Base-by-base conservation (phyloP, 2,329 filamentous ascomycete species). In the Sphaerulina populicola region DNA sequence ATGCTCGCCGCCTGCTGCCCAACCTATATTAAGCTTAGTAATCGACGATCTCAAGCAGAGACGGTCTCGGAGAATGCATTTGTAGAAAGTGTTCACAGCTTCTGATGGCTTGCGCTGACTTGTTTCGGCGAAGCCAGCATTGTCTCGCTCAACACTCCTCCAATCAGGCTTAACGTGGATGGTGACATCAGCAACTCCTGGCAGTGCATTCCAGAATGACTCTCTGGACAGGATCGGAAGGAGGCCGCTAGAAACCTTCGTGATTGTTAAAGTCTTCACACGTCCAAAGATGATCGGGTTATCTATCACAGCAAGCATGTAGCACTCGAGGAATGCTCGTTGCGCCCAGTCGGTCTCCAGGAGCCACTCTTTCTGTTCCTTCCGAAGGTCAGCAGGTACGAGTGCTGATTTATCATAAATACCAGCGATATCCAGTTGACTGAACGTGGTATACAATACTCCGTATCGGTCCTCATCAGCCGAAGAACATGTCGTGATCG, bases 311-410 rank as follows among this genome's bases (percentile, higher is more conserved):
- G 80, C 77, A 43, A 85, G 76, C 57, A 81, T 76, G 58, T 83
- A 86, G 1, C 82, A 83, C 44, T 82, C 78, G 42, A 86, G 72
- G 62, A 86, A 82, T 14, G 82, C 82, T 47, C 78, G 72, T 57
- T 86, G 82, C 6, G 82, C 82, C 80, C 82, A 85, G 47, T 81
- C 77, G 3, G 81, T 78, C 63, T 86, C 82, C 35, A 83, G 68
- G 1, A 87, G 67, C 78, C 84, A 82, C 64, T 85, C 81, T 47
- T 76, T 79, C 63, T 87, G 84, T n/a, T 78, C 72, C 52, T 72
- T 73, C 0, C 77, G 78, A n/a, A 86, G 73, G 30, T 71, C 69
- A 2, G 71, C 69, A 2, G 81, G 81, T 37, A 76, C 73, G n/a
- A 82, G 63, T 4, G 67, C 62, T 47, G 55, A 63, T 57, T 52